phyloP scores from a whole-genome alignment of 2,329 filamentous ascomycete genomes.

The Diaporthe ilicicola region DNA sequence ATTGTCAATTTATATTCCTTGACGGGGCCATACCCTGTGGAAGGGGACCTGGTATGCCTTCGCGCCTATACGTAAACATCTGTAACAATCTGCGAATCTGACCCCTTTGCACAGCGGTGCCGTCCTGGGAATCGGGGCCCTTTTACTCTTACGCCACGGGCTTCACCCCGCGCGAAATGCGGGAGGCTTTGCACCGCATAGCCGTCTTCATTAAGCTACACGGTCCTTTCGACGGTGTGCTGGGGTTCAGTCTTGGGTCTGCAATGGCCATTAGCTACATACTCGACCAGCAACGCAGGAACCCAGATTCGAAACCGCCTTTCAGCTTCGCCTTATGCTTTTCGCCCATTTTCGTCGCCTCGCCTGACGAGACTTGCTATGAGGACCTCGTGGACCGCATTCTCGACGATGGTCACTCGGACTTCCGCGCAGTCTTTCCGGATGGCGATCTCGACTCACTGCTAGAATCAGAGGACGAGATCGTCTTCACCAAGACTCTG shows the following conservation, averaged over 20 bases:
- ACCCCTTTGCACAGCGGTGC: not conserved
- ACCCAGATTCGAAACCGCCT: not conserved
- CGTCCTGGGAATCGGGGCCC: not conserved
- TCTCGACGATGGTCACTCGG: not conserved
- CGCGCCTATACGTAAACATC: not conserved
- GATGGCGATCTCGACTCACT: not conserved
- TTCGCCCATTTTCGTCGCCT: not conserved
- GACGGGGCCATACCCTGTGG: not conserved
- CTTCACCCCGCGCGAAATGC: not conserved
- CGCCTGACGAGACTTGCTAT: not conserved
- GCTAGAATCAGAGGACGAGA: not conserved
- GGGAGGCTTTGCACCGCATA: not conserved
- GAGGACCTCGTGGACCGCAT: not conserved
- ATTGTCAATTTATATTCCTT: constrained; percentile 3
- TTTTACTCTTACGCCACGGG: constrained; percentile 5
- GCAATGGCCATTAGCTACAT: constrained; percentile 3
- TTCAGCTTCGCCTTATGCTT: not conserved
- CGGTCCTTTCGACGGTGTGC: not conserved
- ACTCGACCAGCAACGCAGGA: not conserved
- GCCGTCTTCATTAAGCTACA: not conserved
- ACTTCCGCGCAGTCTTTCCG: not conserved
- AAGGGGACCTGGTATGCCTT: not conserved
- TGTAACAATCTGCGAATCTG: too few relatives aligned
- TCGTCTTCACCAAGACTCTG: too few relatives aligned
- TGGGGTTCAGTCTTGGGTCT: not conserved